Percentiles rank a stretch among this genome's conserved stretches.
Conservation (phyloP, 768 basidiomycete species). For the Suillus placidus region DNA sequence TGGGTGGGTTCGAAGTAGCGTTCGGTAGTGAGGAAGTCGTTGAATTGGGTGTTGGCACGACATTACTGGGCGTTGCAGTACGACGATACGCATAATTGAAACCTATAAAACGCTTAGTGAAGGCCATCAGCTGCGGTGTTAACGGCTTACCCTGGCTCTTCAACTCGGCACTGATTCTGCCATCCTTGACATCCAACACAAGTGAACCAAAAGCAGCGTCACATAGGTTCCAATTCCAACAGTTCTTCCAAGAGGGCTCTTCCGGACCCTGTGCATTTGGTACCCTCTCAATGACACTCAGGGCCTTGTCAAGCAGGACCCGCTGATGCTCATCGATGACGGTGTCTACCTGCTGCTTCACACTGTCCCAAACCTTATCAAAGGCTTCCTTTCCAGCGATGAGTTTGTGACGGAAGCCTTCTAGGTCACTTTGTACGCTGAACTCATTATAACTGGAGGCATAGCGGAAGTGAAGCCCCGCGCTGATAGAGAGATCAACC, state of each 20-base stretch:
- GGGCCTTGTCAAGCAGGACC: slow-evolving; percentile 84
- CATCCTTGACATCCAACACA: slow-evolving; percentile 87
- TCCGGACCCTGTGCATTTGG: slow-evolving; percentile 65
- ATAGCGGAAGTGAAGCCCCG: slow-evolving; percentile 97
- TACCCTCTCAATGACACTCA: slow-evolving; percentile 81
- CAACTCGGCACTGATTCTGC: slow-evolving; percentile 87
- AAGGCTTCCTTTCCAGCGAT: slow-evolving; percentile 77
- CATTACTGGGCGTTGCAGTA: slow-evolving; percentile 55
- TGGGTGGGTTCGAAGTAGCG: slow-evolving; percentile 37
- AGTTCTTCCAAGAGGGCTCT: slow-evolving; percentile 97
- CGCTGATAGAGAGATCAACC: slow-evolving; percentile 92
- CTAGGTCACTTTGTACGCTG: slow-evolving; percentile 87
- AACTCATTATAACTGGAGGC: slow-evolving; percentile 97
- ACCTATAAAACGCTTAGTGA: slow-evolving; percentile 47
- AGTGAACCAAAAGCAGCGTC: slow-evolving; percentile 93
- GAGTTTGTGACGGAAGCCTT: slow-evolving; percentile 84
- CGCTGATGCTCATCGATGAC: slow-evolving; percentile 92
- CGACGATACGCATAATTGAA: slow-evolving; percentile 97
- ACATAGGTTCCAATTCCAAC: slow-evolving; percentile 98
- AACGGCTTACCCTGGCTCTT: slow-evolving; percentile 81
- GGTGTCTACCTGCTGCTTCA: slow-evolving; percentile 86
- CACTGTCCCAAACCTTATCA: slow-evolving; percentile 92
- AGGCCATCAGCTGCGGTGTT: slow-evolving; percentile 1
- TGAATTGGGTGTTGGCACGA: slow-evolving; percentile 61
- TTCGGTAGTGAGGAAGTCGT: slow-evolving; percentile 52